phyloP scores from a whole-genome alignment of 306 rosid species.

The Quercus engelmannii region DNA sequence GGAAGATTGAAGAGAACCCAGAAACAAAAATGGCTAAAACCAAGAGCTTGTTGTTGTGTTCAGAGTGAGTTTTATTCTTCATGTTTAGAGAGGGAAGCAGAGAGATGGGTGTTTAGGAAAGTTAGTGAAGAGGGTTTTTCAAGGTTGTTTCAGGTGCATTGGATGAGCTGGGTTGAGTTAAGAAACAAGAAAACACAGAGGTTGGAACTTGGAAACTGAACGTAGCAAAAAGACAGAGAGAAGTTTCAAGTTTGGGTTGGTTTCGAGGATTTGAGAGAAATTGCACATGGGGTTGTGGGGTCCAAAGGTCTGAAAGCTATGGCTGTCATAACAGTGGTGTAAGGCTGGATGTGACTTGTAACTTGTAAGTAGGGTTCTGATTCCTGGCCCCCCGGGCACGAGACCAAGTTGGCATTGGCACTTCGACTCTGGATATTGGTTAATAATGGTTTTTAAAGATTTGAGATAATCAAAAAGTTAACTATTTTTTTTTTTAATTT shows the following conservation, averaged over 20 bases:
- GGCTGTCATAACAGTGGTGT: conserved; percentile 26
- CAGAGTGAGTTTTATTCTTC: conserved; percentile 27
- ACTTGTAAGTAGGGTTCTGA: not conserved
- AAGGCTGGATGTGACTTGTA: conserved; percentile 2
- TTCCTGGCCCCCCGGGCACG: not conserved
- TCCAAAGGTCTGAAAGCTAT: conserved; percentile 21
- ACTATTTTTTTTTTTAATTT: too few relatives aligned
- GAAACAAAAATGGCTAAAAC: conserved; percentile 18
- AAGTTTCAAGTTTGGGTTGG: not conserved
- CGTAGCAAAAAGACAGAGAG: not conserved
- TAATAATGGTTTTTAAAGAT: too few relatives aligned
- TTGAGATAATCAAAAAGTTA: too few relatives aligned
- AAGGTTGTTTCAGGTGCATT: not conserved
- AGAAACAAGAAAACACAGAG: not conserved
- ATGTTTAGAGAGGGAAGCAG: conserved; percentile 3
- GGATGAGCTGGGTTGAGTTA: too few relatives aligned
- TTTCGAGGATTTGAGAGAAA: not conserved
- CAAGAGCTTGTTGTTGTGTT: not conserved
- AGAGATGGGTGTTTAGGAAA: not conserved
- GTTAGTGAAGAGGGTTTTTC: not conserved
- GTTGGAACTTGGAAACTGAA: not conserved
- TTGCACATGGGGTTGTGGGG: conserved; percentile 48
- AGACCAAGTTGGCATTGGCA: not conserved
- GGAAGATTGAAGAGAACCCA: conserved; percentile 23
- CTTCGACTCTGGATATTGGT: too few relatives aligned